Evolutionary conservation across 2,329 filamentous ascomycete genomes (phyloP).

Genomic region (Hypocrella siamensis): DNA sequence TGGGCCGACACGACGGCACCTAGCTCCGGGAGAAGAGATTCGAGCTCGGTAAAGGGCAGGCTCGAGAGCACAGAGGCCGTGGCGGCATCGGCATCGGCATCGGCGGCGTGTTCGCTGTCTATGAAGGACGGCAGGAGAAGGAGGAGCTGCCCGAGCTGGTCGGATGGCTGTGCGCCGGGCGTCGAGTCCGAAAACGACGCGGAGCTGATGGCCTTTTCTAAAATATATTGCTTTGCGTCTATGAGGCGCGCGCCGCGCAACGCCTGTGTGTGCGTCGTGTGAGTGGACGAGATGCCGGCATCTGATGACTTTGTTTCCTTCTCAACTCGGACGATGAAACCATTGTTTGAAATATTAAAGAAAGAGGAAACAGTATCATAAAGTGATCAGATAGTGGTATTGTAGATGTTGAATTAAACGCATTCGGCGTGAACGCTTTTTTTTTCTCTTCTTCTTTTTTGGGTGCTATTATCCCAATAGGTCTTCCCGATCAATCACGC

Average conservation of each 20-base stretch:
- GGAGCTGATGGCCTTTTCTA: constrained; percentile 32
- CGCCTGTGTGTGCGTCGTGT: too few relatives aligned
- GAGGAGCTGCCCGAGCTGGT: constrained; percentile 35
- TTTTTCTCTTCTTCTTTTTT: too few relatives aligned
- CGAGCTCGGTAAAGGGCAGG: constrained; percentile 32
- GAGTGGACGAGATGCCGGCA: too few relatives aligned
- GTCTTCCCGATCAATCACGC: background rate
- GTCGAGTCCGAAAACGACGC: constrained; percentile 17
- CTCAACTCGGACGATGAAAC: too few relatives aligned
- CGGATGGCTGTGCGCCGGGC: constrained; percentile 15
- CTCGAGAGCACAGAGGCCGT: constrained; percentile 29
- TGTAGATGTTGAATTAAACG: too few relatives aligned
- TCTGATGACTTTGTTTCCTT: too few relatives aligned
- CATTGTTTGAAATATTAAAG: too few relatives aligned
- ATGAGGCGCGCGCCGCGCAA: constrained; percentile 31
- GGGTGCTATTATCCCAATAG: too few relatives aligned
- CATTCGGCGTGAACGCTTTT: too few relatives aligned
- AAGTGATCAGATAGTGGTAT: too few relatives aligned
- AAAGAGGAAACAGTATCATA: background rate
- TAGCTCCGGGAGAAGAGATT: constrained; percentile 30
- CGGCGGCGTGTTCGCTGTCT: constrained; percentile 17
- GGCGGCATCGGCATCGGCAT: constrained; percentile 18
- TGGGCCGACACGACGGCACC: constrained; percentile 28
- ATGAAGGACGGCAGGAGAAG: constrained; percentile 36
- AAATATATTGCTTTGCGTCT: constrained; percentile 32